Percentiles rank a stretch among this genome's conserved stretches.
phyloP scores from a whole-genome alignment of 1,139 yeast species.

The Sugiyamaella xylanicola region DNA sequence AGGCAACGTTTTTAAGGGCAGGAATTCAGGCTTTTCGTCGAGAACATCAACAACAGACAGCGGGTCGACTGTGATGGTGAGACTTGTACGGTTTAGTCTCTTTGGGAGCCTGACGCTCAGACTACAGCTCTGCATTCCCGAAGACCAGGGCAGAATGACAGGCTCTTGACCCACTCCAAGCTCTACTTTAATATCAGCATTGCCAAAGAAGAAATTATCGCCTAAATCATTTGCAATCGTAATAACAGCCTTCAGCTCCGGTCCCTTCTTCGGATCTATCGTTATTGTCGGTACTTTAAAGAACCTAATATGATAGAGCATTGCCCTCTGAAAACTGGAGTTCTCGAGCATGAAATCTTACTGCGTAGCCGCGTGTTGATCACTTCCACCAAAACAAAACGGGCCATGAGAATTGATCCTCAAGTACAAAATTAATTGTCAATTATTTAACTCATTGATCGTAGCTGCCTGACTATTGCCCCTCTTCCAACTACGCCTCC shows the following conservation, averaged over 20 bases:
- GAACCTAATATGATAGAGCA: slow-evolving; percentile 36
- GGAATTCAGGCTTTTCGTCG: slow-evolving; percentile 17
- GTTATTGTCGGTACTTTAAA: slow-evolving; percentile 32
- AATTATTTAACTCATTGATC: too few relatives aligned
- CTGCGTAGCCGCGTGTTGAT: too few relatives aligned
- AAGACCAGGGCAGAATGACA: slow-evolving; percentile 14
- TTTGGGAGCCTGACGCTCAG: not conserved
- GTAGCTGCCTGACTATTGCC: too few relatives aligned
- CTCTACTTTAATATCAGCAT: slow-evolving; percentile 22
- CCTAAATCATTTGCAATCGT: slow-evolving; percentile 42
- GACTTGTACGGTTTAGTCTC: not conserved
- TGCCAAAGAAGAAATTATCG: slow-evolving; percentile 38
- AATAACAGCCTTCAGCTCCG: slow-evolving; percentile 30
- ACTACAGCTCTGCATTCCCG: slow-evolving; percentile 17
- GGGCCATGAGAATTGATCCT: not conserved
- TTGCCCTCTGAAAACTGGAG: not conserved
- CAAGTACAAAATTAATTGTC: not conserved
- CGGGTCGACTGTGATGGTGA: not conserved
- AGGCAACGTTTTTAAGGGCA: slow-evolving; percentile 8
- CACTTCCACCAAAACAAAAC: not conserved
- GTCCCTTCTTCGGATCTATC: slow-evolving; percentile 14
- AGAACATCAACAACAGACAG: slow-evolving; percentile 2
- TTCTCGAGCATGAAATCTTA: too few relatives aligned
- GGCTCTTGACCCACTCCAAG: slow-evolving; percentile 5
- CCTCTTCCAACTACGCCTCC: not conserved